A percentile compares a stretch with the other conserved stretches of the same genome.
phyloP scores from a whole-genome alignment of 2,329 filamentous ascomycete genomes.

The Fusarium napiforme region DNA sequence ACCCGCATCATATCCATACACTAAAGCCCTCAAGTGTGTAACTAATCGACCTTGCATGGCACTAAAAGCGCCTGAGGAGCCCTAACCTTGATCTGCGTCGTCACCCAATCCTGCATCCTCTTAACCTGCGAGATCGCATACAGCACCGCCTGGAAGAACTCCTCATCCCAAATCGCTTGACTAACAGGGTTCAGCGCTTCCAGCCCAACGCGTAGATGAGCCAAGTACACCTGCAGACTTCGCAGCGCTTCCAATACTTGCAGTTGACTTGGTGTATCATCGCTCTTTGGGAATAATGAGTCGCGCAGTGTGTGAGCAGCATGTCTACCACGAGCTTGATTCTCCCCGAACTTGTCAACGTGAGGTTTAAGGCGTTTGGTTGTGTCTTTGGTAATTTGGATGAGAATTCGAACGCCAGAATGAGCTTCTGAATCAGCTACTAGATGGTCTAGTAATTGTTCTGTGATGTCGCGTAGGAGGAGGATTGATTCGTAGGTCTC shows the following conservation, averaged over 20 bases:
- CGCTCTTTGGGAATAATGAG: neutral
- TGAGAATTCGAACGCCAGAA: rapidly evolving
- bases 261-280: rapidly evolving
- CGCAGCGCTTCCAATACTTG: neutral
- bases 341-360: neutral
- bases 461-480: neutral
- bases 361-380: rapidly evolving
- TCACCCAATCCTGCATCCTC: slow-evolving; percentile 2
- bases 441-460: neutral
- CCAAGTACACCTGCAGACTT: neutral
- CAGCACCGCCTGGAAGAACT: neutral
- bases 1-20: no score
- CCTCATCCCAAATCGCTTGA: neutral
- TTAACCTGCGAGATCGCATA: neutral
- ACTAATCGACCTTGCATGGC: neutral
- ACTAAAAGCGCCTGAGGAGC: neutral
- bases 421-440: neutral
- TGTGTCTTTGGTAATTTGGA: neutral
- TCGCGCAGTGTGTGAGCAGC: neutral
- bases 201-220: rapidly evolving
- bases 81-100: neutral
- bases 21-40: no score
- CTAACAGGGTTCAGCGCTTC: neutral
- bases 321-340: neutral
- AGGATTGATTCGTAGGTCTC: neutral